Base-by-base conservation (phyloP, 2,329 filamentous ascomycete species). In the Trichothecium sympodiale region DNA sequence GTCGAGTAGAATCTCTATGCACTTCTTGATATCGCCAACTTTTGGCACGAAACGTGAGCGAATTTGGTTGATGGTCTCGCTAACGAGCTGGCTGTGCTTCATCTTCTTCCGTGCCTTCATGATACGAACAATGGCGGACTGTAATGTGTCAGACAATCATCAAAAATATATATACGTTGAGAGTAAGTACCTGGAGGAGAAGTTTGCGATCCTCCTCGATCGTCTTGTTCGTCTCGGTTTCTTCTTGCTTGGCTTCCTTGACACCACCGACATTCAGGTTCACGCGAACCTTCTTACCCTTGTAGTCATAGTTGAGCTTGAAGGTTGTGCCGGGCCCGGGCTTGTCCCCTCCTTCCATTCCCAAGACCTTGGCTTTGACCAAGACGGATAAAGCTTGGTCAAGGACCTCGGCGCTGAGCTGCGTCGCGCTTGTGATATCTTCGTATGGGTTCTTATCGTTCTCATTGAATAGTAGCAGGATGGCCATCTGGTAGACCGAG, bases 71-170 rank as follows among this genome's bases (percentile, higher is more conserved):
- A 98, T 96, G 17, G 88, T 93, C 63, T 98, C 91, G 53, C 85
- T 81, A 37, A 98, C 87, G 10, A 98, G 79, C 54, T 91, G 83
- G 42, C 81, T 79, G 63, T 98, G 89, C 75, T 95, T 96, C 85
- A 96, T 93, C 65, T 82, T 85, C 77, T 98, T 96, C 41, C 91
- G 82, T 4, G 89, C 93, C 69, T 98, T 98, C 91, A 98, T 98
- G 66, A 98, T 95, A 53, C 91, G 85, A 38, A 98, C 91, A 58
- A 98, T 96, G 17, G 89, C 88, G 43, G 91, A 96, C 89, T 98
- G 20, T 25, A 29, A 32, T 9, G 20, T 7, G 25, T 44, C 60
- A 49, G 58, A 52, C 9, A 28, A 30, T 14, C 37, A 29, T 5
- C 38, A 35, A 29, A 30, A 18, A 16, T 3, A 29, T 17, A n/a